Evolutionary conservation across 805 yeast species (phyloP), one percentile per base, ranked within the genome.

Genomic region (Saturnispora serradocipensis): DNA sequence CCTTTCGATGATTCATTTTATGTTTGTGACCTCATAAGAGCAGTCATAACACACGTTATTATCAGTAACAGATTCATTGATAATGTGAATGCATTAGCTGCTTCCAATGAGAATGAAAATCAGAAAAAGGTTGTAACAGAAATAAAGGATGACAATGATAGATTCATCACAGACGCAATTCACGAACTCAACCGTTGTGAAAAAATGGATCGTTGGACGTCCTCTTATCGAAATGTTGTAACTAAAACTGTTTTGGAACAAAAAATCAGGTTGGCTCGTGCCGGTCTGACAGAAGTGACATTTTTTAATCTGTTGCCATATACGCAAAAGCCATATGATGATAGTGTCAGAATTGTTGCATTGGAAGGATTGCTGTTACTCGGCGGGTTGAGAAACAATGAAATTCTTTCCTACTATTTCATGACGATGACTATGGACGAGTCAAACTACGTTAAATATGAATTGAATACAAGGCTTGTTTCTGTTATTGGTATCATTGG

Each of bases 141-240:
- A 1, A 38, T 59, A 3, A 48, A 50, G 5, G 67, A 62, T 20
- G 61, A 59, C 3, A 74, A 71, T 30, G 63, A 54, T 30, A 62
- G 61, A 3, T 80, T 76, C 58, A 62, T 78, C 2, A 57, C 63
- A 3, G 76, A 74, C 15, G 80, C 82, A 0, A 59, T 82, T 7
- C 73, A 75, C 6, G 97, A 90, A 61, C 71, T 93, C 45, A 80
- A 82, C 51, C 75, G 97, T 53, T 76, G 82, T 54, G 80, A 81
- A 57, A 81, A 89, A 55, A 74, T 93, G 68, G 98, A 91, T 61
- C 81, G 78, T 43, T 88, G 95, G 95, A 73, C 84, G 7, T 91
- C 97, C 1, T 83, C 96, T 0, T 80, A 77, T 55, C 83, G 80
- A 49, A 64, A 75, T 52, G 55, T 74, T 36, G 70, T 86, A 39